Evolutionary conservation across 176 grass and related monocot genomes (phyloP).

Genomic region (Musa beccarii): DNA sequence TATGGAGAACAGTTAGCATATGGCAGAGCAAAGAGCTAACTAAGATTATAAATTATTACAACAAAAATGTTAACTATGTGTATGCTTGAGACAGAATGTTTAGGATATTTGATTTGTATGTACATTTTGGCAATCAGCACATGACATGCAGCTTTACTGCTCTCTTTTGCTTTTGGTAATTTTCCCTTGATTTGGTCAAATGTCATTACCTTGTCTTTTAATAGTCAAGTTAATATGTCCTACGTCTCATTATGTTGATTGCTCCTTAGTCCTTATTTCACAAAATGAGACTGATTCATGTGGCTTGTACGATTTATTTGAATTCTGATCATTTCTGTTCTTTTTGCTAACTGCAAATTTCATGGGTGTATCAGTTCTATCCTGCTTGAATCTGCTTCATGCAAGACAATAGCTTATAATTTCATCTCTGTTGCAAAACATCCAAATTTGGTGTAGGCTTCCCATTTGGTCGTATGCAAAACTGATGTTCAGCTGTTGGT

Average conservation of each 20-base stretch:
- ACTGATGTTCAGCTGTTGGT: constrained; percentile 91
- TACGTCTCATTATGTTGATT: background rate
- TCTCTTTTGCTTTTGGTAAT: background rate
- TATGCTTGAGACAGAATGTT: too few species aligned
- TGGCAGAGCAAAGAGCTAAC: background rate
- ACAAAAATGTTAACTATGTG: background rate
- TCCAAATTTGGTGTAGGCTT: constrained; percentile 50
- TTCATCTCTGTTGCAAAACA: background rate
- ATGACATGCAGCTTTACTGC: background rate
- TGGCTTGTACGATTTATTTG: background rate
- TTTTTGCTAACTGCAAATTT: background rate
- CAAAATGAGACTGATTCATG: background rate
- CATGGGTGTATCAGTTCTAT: background rate
- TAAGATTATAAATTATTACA: background rate
- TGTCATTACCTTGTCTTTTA: background rate
- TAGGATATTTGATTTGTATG: background rate
- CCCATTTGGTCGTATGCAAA: constrained; percentile 98
- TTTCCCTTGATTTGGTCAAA: background rate
- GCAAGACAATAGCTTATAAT: background rate
- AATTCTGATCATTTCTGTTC: background rate
- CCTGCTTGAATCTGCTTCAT: background rate
- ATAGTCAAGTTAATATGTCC: background rate
- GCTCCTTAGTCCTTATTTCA: background rate
- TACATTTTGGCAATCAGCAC: background rate
- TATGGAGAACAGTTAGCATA: background rate